Base-by-base conservation (phyloP, 495 filamentous ascomycete genomes). In the Hypoxylon cercidicola region DNA sequence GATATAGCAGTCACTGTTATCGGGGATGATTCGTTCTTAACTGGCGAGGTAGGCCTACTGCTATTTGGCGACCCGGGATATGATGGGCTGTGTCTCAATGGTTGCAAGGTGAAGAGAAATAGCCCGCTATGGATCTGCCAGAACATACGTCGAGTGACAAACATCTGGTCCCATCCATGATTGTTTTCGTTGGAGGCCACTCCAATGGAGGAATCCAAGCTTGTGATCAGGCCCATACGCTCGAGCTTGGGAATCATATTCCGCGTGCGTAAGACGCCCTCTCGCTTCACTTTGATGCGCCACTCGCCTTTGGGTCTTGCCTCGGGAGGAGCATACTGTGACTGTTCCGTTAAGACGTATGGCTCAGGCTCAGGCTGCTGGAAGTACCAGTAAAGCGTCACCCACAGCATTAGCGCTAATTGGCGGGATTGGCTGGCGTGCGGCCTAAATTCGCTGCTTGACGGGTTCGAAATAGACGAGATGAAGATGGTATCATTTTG, bases 341-440 rank as follows among this genome's bases (percentile, higher is more conserved):
- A 90, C 2, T 84, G 81, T n/a, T 83, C 80, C 9, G 84, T 91
- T 11, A 79, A 80, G 19, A 94, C 54, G 39, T 82, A 83, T 0
- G 81, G 74, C 1, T 70, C 44, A 1, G 90, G 89, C 32, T 82
- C 77, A 1, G 84, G 82, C 64, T 92, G 89, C 72, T 97, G 93
- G 73, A 98, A 99, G 78, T 98, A 99, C 96, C 96, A 98, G 76
- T 89, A 96, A 30, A 98, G 77, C 1, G 91, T 93, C 23, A 91
- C 87, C 93, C 94, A 99, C 6, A 98, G 85, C 91, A 97, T 94
- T 91, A 96, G 90, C 57, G 93, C 93, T 57, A 96, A 89, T 76
- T 93, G 90, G 30, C 93, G 81, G 0, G 92, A 93, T 0, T 90
- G 92, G 45, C 92, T 96, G 21, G 76, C 85, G 10, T 86, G 83